Conservation (phyloP, 2,329 filamentous ascomycete species). For the Pseudocercospora crystallina region DNA sequence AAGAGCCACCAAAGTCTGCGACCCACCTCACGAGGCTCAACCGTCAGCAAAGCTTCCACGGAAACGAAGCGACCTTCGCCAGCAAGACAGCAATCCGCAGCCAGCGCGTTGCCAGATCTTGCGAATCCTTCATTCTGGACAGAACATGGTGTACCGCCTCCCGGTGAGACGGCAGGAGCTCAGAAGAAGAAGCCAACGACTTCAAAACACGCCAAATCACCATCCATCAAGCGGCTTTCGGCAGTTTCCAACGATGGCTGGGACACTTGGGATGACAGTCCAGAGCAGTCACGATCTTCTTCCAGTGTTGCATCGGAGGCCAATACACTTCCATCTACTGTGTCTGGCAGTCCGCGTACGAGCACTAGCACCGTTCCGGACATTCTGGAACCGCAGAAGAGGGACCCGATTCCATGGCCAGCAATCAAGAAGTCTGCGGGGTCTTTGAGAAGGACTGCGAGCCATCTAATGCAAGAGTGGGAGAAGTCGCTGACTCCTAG, state of each 20-base stretch:
- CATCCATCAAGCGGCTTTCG: constrained; percentile 22
- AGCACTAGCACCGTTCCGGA: constrained; percentile 14
- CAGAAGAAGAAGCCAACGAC: constrained; percentile 26
- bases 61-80: constrained; percentile 21
- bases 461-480: constrained; percentile 85
- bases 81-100: constrained; percentile 23
- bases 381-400: constrained; percentile 30
- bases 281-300: constrained; percentile 23
- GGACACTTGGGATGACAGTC: constrained; percentile 34
- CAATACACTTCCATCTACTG: constrained; percentile 27
- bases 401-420: constrained; percentile 59
- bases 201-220: constrained; percentile 23
- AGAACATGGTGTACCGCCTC: constrained; percentile 24
- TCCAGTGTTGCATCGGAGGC: constrained; percentile 28
- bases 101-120: constrained; percentile 26
- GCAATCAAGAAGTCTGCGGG: constrained; percentile 67
- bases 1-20: constrained; percentile 30
- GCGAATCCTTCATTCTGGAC: constrained; percentile 33
- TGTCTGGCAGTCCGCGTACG: constrained; percentile 27
- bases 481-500: constrained; percentile 67
- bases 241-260: constrained; percentile 30
- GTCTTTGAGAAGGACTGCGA: constrained; percentile 79
- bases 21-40: constrained; percentile 22
- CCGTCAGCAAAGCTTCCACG: constrained; percentile 18
- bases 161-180: constrained; percentile 14